Base-by-base conservation (phyloP, 1,139 yeast species). In the Pichia kudriavzevii region DNA sequence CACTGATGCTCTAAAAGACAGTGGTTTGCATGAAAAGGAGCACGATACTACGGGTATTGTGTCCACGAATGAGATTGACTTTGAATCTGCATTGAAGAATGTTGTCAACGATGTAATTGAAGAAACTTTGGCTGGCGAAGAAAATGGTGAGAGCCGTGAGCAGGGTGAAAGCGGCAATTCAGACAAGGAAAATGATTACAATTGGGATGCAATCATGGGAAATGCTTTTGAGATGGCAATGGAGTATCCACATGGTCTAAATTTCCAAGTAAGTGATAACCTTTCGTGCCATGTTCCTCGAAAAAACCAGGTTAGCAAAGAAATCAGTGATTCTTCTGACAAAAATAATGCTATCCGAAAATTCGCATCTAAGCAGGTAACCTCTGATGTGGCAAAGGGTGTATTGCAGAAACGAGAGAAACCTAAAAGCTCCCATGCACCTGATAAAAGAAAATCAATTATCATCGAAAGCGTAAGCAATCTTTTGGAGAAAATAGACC, bases 171-270 rank as follows among this genome's bases (percentile, higher is more conserved):
- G 28, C 36, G 16, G 22, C 39, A 18, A 28, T 10, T 11, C 35
- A 15, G 34, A 35, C 15, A 24, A 23, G 8, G 33, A 35, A 26
- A 24, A 9, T 18, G 68, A 63, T 40, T 54, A 66, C 31, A 72
- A 69, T 43, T 69, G 72, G 75, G 76, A 74, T 49, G 81, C 74
- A 45, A 79, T 80, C 45, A 68, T 79, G 64, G 81, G 76, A 46
- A 78, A 77, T 57, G 88, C 87, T 0, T 67, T 79, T 58, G 70
- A 71, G 32, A 68, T 79, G 79, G 88, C 88, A 1, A 66, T 75
- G 68, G 79, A 74, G 44, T 71, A 74, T 43, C 81, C 82, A 5
- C 71, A 67, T 22, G 73, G 72, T 19, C 63, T 76, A 26, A 55
- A 75, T 29, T 66, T 71, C 21, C 32, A 31, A 10, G 95, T 91